phyloP scores from a whole-genome alignment of 441 rosid genomes.

The Macaranga tanarius region DNA sequence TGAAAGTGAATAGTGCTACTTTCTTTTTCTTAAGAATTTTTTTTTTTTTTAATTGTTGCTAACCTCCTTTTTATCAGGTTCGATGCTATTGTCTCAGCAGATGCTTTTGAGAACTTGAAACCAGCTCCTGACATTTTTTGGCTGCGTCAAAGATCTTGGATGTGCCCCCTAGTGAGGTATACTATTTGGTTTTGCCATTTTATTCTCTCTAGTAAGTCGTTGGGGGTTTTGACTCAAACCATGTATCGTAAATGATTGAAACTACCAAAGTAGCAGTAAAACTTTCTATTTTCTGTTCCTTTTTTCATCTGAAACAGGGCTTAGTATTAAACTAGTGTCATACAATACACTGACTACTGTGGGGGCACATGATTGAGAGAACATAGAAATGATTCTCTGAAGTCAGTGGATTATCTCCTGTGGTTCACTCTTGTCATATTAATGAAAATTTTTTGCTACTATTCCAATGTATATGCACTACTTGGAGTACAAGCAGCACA shows the following conservation, averaged over 20 bases:
- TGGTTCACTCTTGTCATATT: not conserved
- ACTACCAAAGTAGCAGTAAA: not conserved
- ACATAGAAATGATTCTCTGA: too few species aligned
- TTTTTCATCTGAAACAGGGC: not conserved
- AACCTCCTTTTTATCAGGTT: slow-evolving; percentile 57
- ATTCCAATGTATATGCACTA: slow-evolving; percentile 81
- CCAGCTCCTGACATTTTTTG: slow-evolving; percentile 96
- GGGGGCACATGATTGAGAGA: not conserved
- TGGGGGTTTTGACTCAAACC: not conserved
- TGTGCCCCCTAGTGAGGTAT: slow-evolving; percentile 81
- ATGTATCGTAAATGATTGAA: not conserved
- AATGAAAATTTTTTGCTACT: slow-evolving; percentile 1
- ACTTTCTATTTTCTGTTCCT: not conserved
- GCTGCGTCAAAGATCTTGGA: slow-evolving; percentile 84
- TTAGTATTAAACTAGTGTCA: not conserved
- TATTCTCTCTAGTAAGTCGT: slow-evolving; percentile 2
- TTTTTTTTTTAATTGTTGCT: slow-evolving; percentile 11
- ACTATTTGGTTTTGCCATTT: slow-evolving; percentile 4
- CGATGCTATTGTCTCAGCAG: slow-evolving; percentile 95
- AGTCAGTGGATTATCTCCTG: too few species aligned
- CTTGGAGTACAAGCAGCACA: slow-evolving; percentile 98
- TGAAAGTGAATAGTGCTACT: too few species aligned
- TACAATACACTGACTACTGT: too few species aligned
- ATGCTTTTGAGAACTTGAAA: slow-evolving; percentile 94
- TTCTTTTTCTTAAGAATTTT: too few species aligned